Evolutionary conservation across 176 grass and related monocot species (phyloP), one percentile per base, ranked within the genome.

Genomic region (Tillandsia leiboldiana): DNA sequence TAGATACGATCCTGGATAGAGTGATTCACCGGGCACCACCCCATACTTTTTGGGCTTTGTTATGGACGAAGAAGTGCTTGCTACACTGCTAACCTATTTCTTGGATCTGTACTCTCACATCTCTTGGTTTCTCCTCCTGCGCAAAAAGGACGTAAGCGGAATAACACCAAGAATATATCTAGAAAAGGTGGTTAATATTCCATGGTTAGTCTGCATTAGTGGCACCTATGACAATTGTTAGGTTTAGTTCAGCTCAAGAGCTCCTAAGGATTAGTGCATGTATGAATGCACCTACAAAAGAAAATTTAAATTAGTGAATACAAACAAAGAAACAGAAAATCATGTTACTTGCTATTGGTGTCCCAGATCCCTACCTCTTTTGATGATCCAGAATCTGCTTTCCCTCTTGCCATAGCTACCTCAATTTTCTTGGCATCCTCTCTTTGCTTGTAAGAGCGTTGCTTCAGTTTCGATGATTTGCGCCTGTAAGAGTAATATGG

Each of bases 301-400:
- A 57, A 57, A 57, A 17, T 15, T 1, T 17, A 17, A 8, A 57
- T 8, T 17, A 57, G 13, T 57, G 2, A n/a, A 12, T 57, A 5
- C 12, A 12, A 5, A 12, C 9, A 48, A 29, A 53, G 12, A 33
- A 74, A 27, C 2, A 26, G 52, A 12, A 47, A 9, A 51, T 57
- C n/a, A 0, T 57, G 5, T n/a, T 12, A 17, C n/a, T 57, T 57
- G 12, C 15, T 8, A 57, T 57, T 57, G n/a, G 3, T 57, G 53
- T 57, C n/a, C 14, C 53, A 57, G n/a, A 57, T 57, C 53, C n/a
- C 53, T 68, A 71, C 84, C 79, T 42, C 61, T 27, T 51, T 71
- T 33, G 53, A 63, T 51, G 75, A 68, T 26, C 11, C 49, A 3
- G 11, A 22, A 22, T 42, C 62, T 3, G 70, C 47, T 29, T 65